A percentile compares a stretch with the other conserved stretches of the same genome.
phyloP scores from a whole-genome alignment of 176 grass and related monocot species.

The Coix lacrymajobi region DNA sequence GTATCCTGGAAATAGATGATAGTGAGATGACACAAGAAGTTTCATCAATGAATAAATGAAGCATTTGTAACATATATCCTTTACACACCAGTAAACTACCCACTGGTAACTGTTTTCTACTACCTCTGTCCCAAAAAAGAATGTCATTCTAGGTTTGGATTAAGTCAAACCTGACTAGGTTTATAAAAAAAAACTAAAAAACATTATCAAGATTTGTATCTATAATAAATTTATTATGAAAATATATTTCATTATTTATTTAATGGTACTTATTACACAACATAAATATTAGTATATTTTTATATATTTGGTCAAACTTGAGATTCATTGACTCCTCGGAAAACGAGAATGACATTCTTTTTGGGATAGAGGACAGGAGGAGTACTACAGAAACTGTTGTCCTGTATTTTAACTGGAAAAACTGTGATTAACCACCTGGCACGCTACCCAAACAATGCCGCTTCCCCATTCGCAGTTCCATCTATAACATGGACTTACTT shows the following conservation, averaged over 20 bases:
- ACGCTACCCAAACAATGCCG: not conserved
- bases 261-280: not conserved
- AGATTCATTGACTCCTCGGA: not conserved
- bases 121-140: not conserved
- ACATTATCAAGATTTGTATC: not conserved
- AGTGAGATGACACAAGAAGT: not conserved
- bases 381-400: not conserved
- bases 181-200: not conserved
- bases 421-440: not conserved
- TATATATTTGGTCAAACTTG: not conserved
- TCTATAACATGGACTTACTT: not conserved
- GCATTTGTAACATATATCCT: not conserved
- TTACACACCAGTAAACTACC: not conserved
- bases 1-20: slow-evolving; percentile 26
- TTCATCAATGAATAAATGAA: not conserved
- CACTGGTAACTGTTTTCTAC: not conserved
- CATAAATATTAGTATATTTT: not conserved
- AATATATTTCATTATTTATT: not conserved
- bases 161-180: not conserved
- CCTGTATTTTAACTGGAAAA: not conserved
- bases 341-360: not conserved
- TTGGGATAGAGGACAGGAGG: not conserved
- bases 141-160: not conserved
- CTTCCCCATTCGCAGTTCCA: not conserved
- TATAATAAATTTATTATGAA: not conserved